Evolutionary conservation across 2,329 filamentous ascomycete species (phyloP), one percentile per base, ranked within the genome.

Genomic region (Fusarium sp.): DNA sequence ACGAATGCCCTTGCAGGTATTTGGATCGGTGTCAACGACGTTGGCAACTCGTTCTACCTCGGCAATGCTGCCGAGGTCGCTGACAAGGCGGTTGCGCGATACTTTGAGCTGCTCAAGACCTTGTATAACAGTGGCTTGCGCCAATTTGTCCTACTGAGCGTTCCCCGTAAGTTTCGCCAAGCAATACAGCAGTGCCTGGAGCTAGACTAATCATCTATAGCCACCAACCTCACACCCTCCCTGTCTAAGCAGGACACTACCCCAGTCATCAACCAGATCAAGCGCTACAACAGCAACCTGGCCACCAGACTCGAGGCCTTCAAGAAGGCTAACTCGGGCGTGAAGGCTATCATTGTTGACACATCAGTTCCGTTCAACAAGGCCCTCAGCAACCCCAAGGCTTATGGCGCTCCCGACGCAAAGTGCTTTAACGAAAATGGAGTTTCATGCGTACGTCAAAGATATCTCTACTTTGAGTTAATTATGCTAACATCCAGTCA

Each of bases 81-180:
- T 43, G 65, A 64, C 4, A 65, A 72, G n/a, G 78, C 81, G 4
- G 78, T 83, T n/a, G 73, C 69, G 2, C 75, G 77, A 19, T 83
- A 82, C 51, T 76, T 76, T 11, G 70, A 70, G 4, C 70, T 82
- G 1, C 68, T 81, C 0, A 73, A 79, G 50, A 54, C 78, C 19
- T 74, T 90, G 7, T 86, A 86, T 60, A 70, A 74, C 3, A 75
- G 78, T 3, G 86, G 86, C 0, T 80, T 80, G 3, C 76, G 86
- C 6, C 86, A 87, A 52, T 89, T 89, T 58, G 77, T 82, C 2
- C 79, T 89, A 49, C 60, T 89, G 28, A 86, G 81, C 48, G 85
- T 88, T 0, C 87, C 87, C 2, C 83, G 72, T 72, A 50, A 59
- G 72, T 52, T 3, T 2, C 1, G 4, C 6, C 2, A 4, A 6